Evolutionary conservation across 352 stramenopile species (phyloP).

Genomic region (Aphanomyces invadans): DNA sequence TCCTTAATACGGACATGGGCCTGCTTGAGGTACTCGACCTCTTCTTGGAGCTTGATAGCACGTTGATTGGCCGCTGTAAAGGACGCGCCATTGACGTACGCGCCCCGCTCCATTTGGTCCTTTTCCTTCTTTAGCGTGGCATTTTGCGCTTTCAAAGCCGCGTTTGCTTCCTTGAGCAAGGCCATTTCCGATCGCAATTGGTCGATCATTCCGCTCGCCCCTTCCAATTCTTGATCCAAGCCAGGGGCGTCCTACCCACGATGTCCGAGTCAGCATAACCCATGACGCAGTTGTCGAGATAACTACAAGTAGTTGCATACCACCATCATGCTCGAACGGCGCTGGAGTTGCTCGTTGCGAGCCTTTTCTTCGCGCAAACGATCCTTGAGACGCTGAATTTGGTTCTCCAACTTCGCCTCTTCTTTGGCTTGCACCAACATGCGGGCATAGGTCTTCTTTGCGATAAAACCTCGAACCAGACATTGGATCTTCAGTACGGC

Average conservation of each 20-base stretch:
- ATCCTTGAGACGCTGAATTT: constrained; percentile 88
- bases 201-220: constrained; percentile 76
- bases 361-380: constrained; percentile 88
- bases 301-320: background rate
- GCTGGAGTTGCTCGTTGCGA: constrained; percentile 44
- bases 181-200: constrained; percentile 75
- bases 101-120: constrained; percentile 81
- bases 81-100: constrained; percentile 79
- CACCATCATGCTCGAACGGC: constrained; percentile 14
- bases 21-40: constrained; percentile 70
- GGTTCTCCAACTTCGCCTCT: constrained; percentile 94
- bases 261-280: too few species aligned
- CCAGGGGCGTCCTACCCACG: background rate
- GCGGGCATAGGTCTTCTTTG: constrained; percentile 59
- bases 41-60: constrained; percentile 77
- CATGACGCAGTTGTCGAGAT: too few species aligned
- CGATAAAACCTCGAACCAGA: constrained; percentile 75
- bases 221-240: constrained; percentile 37
- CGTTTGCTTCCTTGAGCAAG: constrained; percentile 74
- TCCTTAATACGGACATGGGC: constrained; percentile 75
- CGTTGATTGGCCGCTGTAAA: constrained; percentile 80
- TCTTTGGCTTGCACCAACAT: constrained; percentile 85
- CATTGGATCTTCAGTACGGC: constrained; percentile 71
- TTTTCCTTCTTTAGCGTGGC: constrained; percentile 83
- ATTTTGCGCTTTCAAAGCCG: constrained; percentile 76